A percentile compares a stretch with the other conserved stretches of the same genome.
Evolutionary conservation across 1,139 yeast genomes (phyloP).

Genomic region (Zygosaccharomyces sapae): DNA sequence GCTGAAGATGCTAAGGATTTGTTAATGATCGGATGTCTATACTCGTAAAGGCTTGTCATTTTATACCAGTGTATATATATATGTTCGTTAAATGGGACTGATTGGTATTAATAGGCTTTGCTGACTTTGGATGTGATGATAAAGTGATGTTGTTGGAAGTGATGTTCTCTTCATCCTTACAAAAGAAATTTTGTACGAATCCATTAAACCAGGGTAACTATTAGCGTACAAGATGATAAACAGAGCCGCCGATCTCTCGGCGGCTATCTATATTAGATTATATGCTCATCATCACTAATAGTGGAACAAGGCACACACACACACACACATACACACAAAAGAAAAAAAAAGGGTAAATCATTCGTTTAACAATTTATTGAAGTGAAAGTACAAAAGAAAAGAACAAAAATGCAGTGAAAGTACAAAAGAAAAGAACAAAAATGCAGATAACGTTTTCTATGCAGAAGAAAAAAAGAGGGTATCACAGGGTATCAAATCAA

Average conservation of each 20-base stretch:
- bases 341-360: neutral
- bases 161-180: conserved; percentile 2
- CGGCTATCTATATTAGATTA: neutral
- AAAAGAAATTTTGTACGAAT: neutral
- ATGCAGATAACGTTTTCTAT: neutral
- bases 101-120: neutral
- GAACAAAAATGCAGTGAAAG: too few relatives aligned
- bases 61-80: conserved; percentile 11
- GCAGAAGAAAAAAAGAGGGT: neutral
- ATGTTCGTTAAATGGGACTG: conserved; percentile 22
- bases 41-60: conserved; percentile 34
- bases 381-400: neutral
- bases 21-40: conserved; percentile 36
- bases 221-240: neutral
- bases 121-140: conserved; percentile 5
- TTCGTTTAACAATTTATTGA: neutral
- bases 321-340: neutral
- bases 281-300: neutral
- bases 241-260: neutral
- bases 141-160: conserved; percentile 7
- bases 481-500: conserved; percentile 1
- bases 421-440: too few relatives aligned
- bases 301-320: neutral
- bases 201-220: neutral
- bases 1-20: conserved; percentile 28